Evolutionary conservation across 192 early-diverging fungal genomes (phyloP), one percentile per base, ranked within the genome.

Genomic region (Linderina pennispora): DNA sequence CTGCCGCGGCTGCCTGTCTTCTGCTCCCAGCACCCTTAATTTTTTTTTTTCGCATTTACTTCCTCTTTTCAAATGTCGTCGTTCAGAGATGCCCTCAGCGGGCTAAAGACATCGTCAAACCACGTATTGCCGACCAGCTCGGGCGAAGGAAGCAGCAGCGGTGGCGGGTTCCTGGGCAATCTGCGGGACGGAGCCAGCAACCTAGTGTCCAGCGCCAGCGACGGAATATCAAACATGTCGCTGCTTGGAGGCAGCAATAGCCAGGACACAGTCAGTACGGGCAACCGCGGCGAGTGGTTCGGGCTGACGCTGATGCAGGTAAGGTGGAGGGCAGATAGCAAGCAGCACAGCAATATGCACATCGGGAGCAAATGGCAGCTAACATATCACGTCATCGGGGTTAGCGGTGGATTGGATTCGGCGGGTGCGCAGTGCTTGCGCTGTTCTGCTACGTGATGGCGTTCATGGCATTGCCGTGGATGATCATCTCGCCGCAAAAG

Each of bases 401-500:
- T 5, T 40, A 40, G 58, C 62, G 74, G 40, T 76, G 67, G 66
- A 33, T 71, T 0, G 74, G 62, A 17, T 76, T 76, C 33, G 66
- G 52, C 7, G 67, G 67, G 8, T 76, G 74, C 26, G 59, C 59
- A 8, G 22, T 76, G 5, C 40, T 65, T 35, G 74, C 66, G 38
- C 36, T 76, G 48, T 76, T 76, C 55, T 76, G 74, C 47, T 76
- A 60, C 26, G 44, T 62, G 48, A 56, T 76, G 54, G 66, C 78
- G 8, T 46, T 85, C 36, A 63, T 90, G 28, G 74, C 79, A 15
- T 46, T 86, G 34, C 83, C 81, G 13, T 24, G 86, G 53, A 56
- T 89, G 36, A 43, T 79, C 6, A 16, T 88, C 33, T 69, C 74
- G 17, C 86, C 84, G 11, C 74, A 83, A 50, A 87, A 88, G 71